Percentiles rank a stretch among this genome's conserved stretches.
These are phyloP conservation scores for Xylaria castorea DNA, from an alignment of 495 filamentous ascomycete genomes.

Conservation along the genomic window DNA sequence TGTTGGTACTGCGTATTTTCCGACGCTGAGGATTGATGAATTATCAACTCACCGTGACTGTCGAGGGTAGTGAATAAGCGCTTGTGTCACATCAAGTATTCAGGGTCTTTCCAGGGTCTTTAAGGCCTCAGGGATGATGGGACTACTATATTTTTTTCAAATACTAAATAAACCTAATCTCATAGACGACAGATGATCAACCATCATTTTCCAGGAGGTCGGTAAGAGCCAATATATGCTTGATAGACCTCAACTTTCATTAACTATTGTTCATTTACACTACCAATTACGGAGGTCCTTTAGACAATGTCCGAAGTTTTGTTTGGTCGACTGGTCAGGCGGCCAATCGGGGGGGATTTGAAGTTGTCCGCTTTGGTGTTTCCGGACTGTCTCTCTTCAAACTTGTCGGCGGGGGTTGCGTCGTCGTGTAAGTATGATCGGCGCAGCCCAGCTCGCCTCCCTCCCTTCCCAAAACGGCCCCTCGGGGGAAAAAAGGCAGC, in stretches of 20 bases:
- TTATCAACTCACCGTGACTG: neutral
- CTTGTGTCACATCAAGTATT: neutral
- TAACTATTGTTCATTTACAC: too few relatives aligned
- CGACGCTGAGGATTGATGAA: neutral
- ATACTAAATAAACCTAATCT: neutral
- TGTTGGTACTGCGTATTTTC: neutral
- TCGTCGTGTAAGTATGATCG: constrained; percentile 12
- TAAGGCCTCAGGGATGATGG: neutral
- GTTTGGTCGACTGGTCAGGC: neutral
- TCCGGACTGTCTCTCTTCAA: neutral
- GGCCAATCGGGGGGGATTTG: constrained; percentile 11
- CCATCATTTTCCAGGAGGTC: neutral
- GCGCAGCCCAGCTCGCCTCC: neutral
- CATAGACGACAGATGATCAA: neutral
- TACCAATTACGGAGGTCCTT: neutral
- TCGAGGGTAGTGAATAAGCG: constrained; percentile 3
- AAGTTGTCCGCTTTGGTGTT: neutral
- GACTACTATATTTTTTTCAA: neutral
- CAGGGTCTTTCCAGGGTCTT: neutral
- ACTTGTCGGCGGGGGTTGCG: neutral
- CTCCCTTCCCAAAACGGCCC: neutral
- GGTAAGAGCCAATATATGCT: neutral
- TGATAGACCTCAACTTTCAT: neutral
- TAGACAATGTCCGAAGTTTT: neutral
- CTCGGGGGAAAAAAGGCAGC: neutral